phyloP scores from a whole-genome alignment of 108 stramenopile species.

The Nitzschia putrida region DNA sequence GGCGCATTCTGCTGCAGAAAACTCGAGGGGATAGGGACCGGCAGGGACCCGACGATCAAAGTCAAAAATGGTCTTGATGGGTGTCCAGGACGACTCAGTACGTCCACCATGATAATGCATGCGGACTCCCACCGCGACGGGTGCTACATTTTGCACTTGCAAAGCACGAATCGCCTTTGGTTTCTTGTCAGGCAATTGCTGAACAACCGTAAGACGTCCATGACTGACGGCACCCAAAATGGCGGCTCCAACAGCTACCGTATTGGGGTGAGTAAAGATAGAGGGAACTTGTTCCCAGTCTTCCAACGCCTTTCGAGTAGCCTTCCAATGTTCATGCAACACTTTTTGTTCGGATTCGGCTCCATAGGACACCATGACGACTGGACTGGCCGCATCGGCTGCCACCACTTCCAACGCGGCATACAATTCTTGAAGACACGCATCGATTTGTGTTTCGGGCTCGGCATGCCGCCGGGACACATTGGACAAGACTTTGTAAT shows the following conservation, averaged over 20 bases:
- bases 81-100: constrained; percentile 54
- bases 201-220: constrained; percentile 50
- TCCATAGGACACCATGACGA: constrained; percentile 71
- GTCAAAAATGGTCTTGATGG: constrained; percentile 81
- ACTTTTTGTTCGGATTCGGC: constrained; percentile 51
- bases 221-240: constrained; percentile 78
- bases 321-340: constrained; percentile 39
- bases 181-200: constrained; percentile 55
- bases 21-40: constrained; percentile 78
- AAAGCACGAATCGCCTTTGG: constrained; percentile 63
- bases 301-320: constrained; percentile 48
- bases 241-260: constrained; percentile 68
- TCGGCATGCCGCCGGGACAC: constrained; percentile 52
- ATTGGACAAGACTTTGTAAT: constrained; percentile 55
- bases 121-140: constrained; percentile 72
- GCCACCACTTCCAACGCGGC: constrained; percentile 53
- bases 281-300: constrained; percentile 69
- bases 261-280: constrained; percentile 56
- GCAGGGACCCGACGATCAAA: constrained; percentile 91
- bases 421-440: constrained; percentile 57
- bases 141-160: constrained; percentile 68
- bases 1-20: constrained; percentile 78
- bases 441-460: constrained; percentile 50
- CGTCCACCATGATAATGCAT: constrained; percentile 71
- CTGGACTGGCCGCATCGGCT: constrained; percentile 71